A percentile compares a stretch with the other conserved stretches of the same genome.
Conservation (phyloP, 148 eudicot species). For the Spergularia bocconei region DNA sequence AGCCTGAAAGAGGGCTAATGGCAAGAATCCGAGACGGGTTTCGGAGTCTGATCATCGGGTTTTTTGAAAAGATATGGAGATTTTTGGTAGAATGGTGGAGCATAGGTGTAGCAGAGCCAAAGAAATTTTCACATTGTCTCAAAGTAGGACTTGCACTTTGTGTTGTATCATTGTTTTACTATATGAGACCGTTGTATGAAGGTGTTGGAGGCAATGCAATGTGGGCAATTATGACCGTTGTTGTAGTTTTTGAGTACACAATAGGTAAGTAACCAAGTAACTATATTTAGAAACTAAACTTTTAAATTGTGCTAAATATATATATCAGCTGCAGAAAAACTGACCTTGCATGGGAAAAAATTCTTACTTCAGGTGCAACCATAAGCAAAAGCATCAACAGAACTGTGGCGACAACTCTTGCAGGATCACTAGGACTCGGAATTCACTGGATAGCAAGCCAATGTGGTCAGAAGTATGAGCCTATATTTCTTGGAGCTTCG, state of each 20-base stretch:
- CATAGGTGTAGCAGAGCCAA: constrained; percentile 65
- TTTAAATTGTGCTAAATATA: neutral
- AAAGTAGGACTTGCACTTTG: constrained; percentile 80
- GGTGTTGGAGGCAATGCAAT: constrained; percentile 89
- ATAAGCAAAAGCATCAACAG: constrained; percentile 69
- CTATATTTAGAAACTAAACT: neutral
- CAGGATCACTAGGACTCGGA: constrained; percentile 74
- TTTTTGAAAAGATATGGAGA: constrained; percentile 33
- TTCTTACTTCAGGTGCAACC: constrained; percentile 60
- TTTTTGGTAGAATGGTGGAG: constrained; percentile 57
- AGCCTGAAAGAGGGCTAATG: constrained; percentile 26
- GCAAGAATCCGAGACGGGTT: constrained; percentile 25
- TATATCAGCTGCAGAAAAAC: too few relatives aligned
- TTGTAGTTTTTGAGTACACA: constrained; percentile 80
- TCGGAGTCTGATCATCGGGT: constrained; percentile 19
- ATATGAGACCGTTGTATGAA: constrained; percentile 82
- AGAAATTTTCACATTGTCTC: constrained; percentile 61
- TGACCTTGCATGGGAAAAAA: neutral
- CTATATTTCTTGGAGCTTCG: constrained; percentile 52
- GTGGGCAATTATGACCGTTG: constrained; percentile 97
- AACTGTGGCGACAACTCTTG: constrained; percentile 51
- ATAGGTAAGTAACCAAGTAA: constrained; percentile 51
- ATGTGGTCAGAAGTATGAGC: constrained; percentile 54
- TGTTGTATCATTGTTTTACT: constrained; percentile 72
- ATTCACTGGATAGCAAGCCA: constrained; percentile 71